Percentiles rank a stretch among this genome's conserved stretches.
Conservation (phyloP, 805 yeast species). For the Tetrapisispora nanseiensis region DNA sequence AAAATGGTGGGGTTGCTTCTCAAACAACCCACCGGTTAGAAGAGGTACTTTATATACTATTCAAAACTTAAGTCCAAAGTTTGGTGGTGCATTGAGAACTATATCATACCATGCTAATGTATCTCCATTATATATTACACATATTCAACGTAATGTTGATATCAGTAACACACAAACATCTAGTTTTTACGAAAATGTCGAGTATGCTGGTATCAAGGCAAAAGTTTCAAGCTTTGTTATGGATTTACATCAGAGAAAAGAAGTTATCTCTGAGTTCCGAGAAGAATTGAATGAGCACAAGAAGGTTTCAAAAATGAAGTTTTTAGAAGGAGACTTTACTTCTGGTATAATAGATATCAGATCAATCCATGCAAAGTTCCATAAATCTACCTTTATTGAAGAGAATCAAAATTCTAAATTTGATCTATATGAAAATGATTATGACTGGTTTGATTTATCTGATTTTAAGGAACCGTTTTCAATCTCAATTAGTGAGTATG, state of each 20-base stretch:
- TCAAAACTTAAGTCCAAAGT: slow-evolving; percentile 46
- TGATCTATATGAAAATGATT: slow-evolving; percentile 43
- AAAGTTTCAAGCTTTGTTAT: slow-evolving; percentile 44
- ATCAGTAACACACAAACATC: slow-evolving; percentile 17
- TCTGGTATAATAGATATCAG: slow-evolving; percentile 51
- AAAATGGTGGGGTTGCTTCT: slow-evolving; percentile 79
- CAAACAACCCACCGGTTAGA: slow-evolving; percentile 73
- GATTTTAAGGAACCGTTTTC: slow-evolving; percentile 53
- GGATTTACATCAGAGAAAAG: slow-evolving; percentile 59
- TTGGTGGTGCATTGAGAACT: slow-evolving; percentile 64
- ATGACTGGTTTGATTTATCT: slow-evolving; percentile 49
- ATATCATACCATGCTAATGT: slow-evolving; percentile 71
- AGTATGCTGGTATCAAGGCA: slow-evolving; percentile 64
- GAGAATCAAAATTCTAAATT: slow-evolving; percentile 16
- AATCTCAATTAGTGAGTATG: slow-evolving; percentile 30
- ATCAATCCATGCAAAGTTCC: slow-evolving; percentile 40
- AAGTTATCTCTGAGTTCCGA: slow-evolving; percentile 35
- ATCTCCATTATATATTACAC: slow-evolving; percentile 65
- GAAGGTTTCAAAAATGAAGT: slow-evolving; percentile 44
- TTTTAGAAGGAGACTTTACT: slow-evolving; percentile 56
- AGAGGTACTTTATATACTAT: slow-evolving; percentile 63
- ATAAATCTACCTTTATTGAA: slow-evolving; percentile 18
- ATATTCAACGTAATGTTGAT: slow-evolving; percentile 45
- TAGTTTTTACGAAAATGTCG: slow-evolving; percentile 21
- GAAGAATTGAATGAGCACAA: slow-evolving; percentile 39